Evolutionary conservation across 257 asterid species (phyloP).

Genomic region (Jasminum sambac): DNA sequence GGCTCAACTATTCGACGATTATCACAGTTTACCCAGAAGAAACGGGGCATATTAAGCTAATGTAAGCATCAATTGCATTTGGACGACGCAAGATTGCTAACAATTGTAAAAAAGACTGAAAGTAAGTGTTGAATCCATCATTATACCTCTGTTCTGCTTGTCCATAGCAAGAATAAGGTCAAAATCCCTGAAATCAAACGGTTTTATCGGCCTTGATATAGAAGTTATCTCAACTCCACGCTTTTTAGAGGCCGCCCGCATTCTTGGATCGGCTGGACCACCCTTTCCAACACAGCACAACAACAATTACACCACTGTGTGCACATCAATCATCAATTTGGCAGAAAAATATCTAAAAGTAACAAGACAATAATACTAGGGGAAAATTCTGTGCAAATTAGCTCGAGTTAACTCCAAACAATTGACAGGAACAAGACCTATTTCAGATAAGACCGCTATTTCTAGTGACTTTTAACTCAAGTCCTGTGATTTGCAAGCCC

Average conservation of each 20-base stretch:
- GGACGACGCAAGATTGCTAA: conserved; percentile 6
- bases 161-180: conserved; percentile 98
- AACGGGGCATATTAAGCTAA: neutral
- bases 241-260: conserved; percentile 84
- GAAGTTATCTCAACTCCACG: conserved; percentile 94
- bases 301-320: conserved; percentile 10
- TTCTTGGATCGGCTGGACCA: conserved; percentile 84
- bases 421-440: neutral
- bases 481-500: neutral
- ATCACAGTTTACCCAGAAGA: neutral
- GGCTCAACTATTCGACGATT: no score
- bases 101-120: neutral
- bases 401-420: neutral
- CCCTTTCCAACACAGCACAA: conserved; percentile 47
- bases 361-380: neutral
- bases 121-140: neutral
- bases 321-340: neutral
- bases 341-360: neutral
- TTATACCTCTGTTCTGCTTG: conserved; percentile 72
- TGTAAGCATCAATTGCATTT: conserved; percentile 12
- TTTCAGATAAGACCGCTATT: neutral
- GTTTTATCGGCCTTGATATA: conserved; percentile 72
- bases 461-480: neutral
- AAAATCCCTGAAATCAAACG: conserved; percentile 82
- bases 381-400: neutral